Base-by-base conservation (phyloP, 495 filamentous ascomycete species). In the Lichenothelia convexa region DNA sequence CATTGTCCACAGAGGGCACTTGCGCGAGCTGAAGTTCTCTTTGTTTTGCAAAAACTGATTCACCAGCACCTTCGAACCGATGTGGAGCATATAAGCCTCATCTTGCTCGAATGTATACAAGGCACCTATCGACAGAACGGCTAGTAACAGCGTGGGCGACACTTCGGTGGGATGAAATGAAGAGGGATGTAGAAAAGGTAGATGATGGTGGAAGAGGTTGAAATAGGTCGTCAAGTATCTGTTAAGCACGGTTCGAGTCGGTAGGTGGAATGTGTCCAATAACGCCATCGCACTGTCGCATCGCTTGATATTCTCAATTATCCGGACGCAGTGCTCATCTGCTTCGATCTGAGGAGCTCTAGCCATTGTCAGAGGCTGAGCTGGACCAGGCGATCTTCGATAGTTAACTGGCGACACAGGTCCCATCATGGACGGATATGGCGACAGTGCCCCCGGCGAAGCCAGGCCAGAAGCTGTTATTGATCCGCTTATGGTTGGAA, bases 21-120 rank as follows among this genome's bases (percentile, higher is more conserved):
- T 95, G 36, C 85, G 71, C n/a, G 89, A 95, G 65, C 84, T 91
- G 58, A 94, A 94, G 58, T 91, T 93, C 53, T 93, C 86, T 60
- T 93, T 91, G 60, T 92, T 87, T 58, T 93, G 86, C 45, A 97
- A 56, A 57, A 94, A 95, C 55, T 94, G 85, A 57, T 83, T 93
- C 49, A 93, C 83, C 21, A 97, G 65, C 31, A 93, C 78, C 62
- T 94, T 95, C 27, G 91, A 93, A 6, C 87, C 91, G 39, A 93
- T 87, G 59, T 97, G 89, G n/a, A 93, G 73, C 64, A 87, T 78
- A 53, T 93, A 81, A 23, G 91, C 91, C 49, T 91, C 78, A 45
- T 93, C 89, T 49, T 91, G 81, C 53, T 95, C 84, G 51, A 97
- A 95, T 7, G 86, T 83, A 58, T 97, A 97, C 37, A 97, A 62